Evolutionary conservation across 306 rosid genomes (phyloP).

Genomic region (Crataegus laevigata): DNA sequence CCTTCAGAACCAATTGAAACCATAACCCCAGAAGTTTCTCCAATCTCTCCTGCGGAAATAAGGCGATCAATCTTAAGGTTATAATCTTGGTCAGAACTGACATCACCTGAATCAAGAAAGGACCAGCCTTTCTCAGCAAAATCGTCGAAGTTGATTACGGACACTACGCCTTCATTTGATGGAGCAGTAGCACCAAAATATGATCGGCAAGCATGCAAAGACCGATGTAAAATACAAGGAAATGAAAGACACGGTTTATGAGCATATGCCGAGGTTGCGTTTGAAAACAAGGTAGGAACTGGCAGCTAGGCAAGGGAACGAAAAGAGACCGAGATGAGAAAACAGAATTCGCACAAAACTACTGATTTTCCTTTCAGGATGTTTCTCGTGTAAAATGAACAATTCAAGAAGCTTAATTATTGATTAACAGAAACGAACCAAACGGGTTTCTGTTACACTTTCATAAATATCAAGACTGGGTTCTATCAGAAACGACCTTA

Average conservation of each 20-base stretch:
- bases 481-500: not conserved
- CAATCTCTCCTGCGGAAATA: constrained; percentile 51
- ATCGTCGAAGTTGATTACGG: constrained; percentile 50
- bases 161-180: constrained; percentile 41
- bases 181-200: constrained; percentile 33
- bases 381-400: not conserved
- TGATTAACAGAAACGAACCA: not conserved
- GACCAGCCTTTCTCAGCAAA: constrained; percentile 74
- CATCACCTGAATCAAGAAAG: constrained; percentile 44
- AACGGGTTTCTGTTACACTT: not conserved
- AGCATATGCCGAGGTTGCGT: constrained; percentile 12
- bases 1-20: constrained; percentile 65
- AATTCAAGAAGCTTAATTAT: not conserved
- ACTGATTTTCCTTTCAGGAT: not conserved
- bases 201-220: constrained; percentile 19
- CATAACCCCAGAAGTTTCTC: constrained; percentile 58
- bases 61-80: constrained; percentile 34
- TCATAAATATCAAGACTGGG: no score
- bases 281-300: constrained; percentile 23
- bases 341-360: constrained; percentile 38
- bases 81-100: constrained; percentile 17
- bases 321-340: constrained; percentile 24
- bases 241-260: not conserved
- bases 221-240: constrained; percentile 7
- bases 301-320: constrained; percentile 22